Evolutionary conservation across 257 asterid genomes (phyloP), one percentile per base, ranked within the genome.

Genomic region (Verbena officinalis): DNA sequence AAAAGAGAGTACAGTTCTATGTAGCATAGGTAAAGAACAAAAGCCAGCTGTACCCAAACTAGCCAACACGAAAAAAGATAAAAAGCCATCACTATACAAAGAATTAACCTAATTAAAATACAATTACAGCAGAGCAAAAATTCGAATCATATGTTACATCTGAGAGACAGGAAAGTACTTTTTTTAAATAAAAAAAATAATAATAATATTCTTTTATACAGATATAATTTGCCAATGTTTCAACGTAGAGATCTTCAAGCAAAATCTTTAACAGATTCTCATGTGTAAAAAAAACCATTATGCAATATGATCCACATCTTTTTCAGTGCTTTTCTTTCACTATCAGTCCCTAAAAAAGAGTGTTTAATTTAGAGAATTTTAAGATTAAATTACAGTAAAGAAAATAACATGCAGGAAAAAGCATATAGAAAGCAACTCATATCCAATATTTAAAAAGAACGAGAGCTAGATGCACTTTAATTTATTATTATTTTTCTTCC

Each of bases 391-490:
- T 11, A 49, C 27, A 6, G 9, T 31, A 33, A 69, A 57, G 61
- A 72, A 16, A 38, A 68, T 30, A 48, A 22, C 22, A 74, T 72
- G 46, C 23, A 71, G 73, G 69, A 71, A 12, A 30, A 67, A n/a
- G n/a, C n/a, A n/a, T n/a, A n/a, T n/a, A 62, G 30, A 77, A 79
- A 83, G 83, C 77, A 63, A 58, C 62, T 59, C 53, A 45, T 65
- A 44, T 59, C 66, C 73, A 60, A 64, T 74, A 27, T 2, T 27
- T 27, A 27, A 27, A 27, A 5, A 27, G 33, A 27, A n/a, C n/a
- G 33, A 27, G 33, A 54, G 64, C 53, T 53, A 59, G 46, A 62
- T 49, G 9, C 21, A 22, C 19, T 49, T 57, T 56, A 17, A 27
- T 49, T 34, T 56, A 36, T 51, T 7, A 36, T 20, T 30, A 9